Conservation (phyloP, 2,329 filamentous ascomycete species). For the Xylariaceae sp. region DNA sequence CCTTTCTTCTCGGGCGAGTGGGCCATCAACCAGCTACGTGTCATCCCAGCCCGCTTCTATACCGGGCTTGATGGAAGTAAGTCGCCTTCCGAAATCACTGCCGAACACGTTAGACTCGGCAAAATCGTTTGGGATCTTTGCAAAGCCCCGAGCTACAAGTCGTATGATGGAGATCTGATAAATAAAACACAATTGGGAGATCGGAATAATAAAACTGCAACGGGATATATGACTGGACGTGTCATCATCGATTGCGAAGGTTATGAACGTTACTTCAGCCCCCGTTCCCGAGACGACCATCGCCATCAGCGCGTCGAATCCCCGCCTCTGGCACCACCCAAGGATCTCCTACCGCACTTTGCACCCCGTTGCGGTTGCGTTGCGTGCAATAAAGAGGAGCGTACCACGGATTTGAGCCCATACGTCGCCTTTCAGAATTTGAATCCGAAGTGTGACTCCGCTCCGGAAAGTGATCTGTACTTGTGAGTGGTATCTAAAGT, state of each 20-base stretch:
- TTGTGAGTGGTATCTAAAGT: too few species aligned
- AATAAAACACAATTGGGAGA: conserved; percentile 34
- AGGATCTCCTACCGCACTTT: conserved; percentile 49
- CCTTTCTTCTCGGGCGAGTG: conserved; percentile 51
- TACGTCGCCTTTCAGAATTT: conserved; percentile 51
- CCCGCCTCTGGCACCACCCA: conserved; percentile 17
- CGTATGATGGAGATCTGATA: conserved; percentile 51
- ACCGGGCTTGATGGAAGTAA: conserved; percentile 42
- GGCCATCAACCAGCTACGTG: conserved; percentile 47
- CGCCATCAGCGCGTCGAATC: not conserved
- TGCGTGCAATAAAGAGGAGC: conserved; percentile 40
- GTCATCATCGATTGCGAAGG: conserved; percentile 53
- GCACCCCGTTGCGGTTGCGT: conserved; percentile 50
- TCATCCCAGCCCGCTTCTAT: conserved; percentile 53
- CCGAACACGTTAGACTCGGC: conserved; percentile 49
- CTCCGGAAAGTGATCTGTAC: conserved; percentile 51
- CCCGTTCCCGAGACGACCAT: conserved; percentile 32
- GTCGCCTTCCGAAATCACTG: conserved; percentile 40
- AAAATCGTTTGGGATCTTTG: conserved; percentile 55
- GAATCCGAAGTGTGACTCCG: conserved; percentile 43
- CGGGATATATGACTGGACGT: conserved; percentile 45
- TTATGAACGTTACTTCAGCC: conserved; percentile 44
- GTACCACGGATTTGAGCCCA: conserved; percentile 36
- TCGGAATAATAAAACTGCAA: conserved; percentile 34
- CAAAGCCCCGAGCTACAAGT: conserved; percentile 53